Percentiles rank a stretch among this genome's conserved stretches.
Evolutionary conservation across 768 basidiomycete species (phyloP).

Genomic region (Termitomyces sp.): DNA sequence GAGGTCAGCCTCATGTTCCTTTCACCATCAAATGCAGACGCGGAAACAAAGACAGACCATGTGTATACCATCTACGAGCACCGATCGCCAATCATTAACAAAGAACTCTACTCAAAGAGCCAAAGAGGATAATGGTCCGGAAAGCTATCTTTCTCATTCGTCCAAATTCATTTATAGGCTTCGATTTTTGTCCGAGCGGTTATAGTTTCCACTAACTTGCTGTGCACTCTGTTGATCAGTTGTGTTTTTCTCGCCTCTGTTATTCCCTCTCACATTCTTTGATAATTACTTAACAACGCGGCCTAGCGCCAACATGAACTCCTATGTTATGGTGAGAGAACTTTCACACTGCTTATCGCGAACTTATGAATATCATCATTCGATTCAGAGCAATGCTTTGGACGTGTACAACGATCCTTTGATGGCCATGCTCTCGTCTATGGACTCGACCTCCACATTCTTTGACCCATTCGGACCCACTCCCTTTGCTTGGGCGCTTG

Average conservation of each 20-base stretch:
- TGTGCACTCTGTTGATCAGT: conserved; percentile 18
- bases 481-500: conserved; percentile 7
- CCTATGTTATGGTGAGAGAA: conserved; percentile 10
- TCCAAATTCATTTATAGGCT: conserved; percentile 6
- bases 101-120: conserved; percentile 5
- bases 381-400: conserved; percentile 4
- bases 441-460: conserved; percentile 12
- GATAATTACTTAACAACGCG: conserved; percentile 6
- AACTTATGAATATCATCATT: not conserved
- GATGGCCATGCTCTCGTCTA: conserved; percentile 4
- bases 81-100: conserved; percentile 9
- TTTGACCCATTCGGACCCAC: conserved; percentile 12
- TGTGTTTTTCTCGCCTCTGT: not conserved
- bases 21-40: not conserved
- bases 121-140: conserved; percentile 9
- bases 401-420: conserved; percentile 9
- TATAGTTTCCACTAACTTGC: not conserved
- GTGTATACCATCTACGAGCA: not conserved
- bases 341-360: not conserved
- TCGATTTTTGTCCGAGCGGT: not conserved
- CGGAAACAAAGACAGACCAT: not conserved
- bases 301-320: conserved; percentile 14
- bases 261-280: conserved; percentile 3
- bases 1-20: not conserved
- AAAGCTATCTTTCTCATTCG: not conserved